phyloP scores from a whole-genome alignment of 164 flowering plant genomes.

The Nelumbo lutea region DNA sequence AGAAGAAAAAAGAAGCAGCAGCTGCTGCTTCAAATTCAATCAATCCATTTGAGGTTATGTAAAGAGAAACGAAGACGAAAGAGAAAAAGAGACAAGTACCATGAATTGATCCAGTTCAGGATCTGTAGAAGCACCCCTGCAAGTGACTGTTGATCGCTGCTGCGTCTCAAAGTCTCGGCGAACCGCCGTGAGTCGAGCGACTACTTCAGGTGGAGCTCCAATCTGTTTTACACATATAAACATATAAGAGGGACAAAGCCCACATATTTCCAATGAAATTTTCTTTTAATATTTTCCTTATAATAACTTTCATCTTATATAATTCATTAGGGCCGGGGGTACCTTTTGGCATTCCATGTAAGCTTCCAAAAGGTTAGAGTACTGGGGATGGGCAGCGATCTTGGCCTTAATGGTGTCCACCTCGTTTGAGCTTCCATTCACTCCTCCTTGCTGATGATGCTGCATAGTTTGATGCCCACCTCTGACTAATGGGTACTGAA shows the following conservation, averaged over 20 bases:
- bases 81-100: conserved; percentile 33
- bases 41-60: no score
- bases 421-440: conserved; percentile 23
- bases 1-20: neutral
- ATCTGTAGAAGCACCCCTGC: conserved; percentile 44
- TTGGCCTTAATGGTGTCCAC: conserved; percentile 82
- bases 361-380: conserved; percentile 74
- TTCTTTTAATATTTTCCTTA: no score
- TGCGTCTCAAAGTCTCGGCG: conserved; percentile 63
- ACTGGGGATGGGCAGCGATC: conserved; percentile 88
- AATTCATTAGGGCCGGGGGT: neutral
- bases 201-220: conserved; percentile 90
- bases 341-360: conserved; percentile 98
- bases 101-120: conserved; percentile 98
- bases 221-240: conserved; percentile 34
- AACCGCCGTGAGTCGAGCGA: conserved; percentile 53
- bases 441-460: conserved; percentile 7
- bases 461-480: conserved; percentile 15
- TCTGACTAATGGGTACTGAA: conserved; percentile 29
- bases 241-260: neutral
- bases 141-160: conserved; percentile 42
- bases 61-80: neutral
- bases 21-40: no score
- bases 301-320: no score
- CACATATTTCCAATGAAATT: neutral